Percentiles rank a stretch among this genome's conserved stretches.
Conservation (phyloP, 2,329 filamentous ascomycete species). For the Plectosphaerella sp. region DNA sequence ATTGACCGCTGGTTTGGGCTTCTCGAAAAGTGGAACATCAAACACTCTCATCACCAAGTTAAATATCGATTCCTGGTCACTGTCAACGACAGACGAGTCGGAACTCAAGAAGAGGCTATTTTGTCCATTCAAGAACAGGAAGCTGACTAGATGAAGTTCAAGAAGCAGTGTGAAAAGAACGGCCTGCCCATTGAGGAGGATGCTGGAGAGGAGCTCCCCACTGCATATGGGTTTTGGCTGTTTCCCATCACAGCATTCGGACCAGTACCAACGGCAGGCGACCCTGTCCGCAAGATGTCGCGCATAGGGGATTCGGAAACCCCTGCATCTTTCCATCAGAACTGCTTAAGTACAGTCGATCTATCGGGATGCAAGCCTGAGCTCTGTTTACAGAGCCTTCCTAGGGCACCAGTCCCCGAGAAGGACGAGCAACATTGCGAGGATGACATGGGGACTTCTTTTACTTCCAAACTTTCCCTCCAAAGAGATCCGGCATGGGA, state of each 20-base stretch:
- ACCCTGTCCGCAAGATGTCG: background rate
- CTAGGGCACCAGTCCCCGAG: background rate
- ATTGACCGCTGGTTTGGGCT: too few species aligned
- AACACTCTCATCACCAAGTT: background rate
- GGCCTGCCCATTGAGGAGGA: background rate
- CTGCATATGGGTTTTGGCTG: background rate
- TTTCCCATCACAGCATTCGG: background rate
- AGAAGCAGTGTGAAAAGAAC: background rate
- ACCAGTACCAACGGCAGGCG: background rate
- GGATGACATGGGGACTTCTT: too few species aligned
- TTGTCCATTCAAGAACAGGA: background rate
- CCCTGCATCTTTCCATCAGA: too few species aligned
- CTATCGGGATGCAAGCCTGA: background rate
- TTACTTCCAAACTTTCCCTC: too few species aligned
- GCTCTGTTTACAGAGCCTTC: background rate
- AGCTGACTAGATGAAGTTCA: background rate
- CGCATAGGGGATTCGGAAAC: too few species aligned
- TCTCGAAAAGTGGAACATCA: slow-evolving; percentile 26
- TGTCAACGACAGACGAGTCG: background rate
- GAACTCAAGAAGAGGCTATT: background rate
- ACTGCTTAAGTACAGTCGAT: too few species aligned
- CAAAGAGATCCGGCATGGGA: too few species aligned
- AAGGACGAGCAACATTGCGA: too few species aligned
- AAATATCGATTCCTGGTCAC: background rate
- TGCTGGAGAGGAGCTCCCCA: background rate